Conservation (phyloP, 371 early-diverging fungal species). For the Mortierella sp. region DNA sequence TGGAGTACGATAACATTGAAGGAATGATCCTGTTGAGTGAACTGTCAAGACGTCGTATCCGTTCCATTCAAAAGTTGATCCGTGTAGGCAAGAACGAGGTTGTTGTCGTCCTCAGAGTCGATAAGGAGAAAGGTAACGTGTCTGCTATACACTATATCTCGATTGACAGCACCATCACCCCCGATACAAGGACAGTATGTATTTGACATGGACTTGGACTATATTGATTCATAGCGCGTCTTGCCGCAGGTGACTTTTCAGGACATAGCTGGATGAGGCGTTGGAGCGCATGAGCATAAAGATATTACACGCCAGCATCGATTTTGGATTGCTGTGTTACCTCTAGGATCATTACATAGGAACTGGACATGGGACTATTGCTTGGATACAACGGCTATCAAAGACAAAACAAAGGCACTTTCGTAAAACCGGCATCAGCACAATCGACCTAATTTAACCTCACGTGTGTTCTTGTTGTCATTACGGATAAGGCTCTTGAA, state of each 20-base stretch:
- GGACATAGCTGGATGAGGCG: background rate
- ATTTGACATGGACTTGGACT: background rate
- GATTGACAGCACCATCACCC: too few relatives aligned
- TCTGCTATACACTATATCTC: background rate
- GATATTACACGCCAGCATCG: background rate
- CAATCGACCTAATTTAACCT: background rate
- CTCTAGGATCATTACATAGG: background rate
- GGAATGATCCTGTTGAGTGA: conserved; percentile 99
- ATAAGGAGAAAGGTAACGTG: conserved; percentile 95
- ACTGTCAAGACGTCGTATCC: conserved; percentile 97
- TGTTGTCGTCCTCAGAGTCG: conserved; percentile 97
- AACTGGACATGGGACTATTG: background rate
- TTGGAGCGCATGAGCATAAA: background rate
- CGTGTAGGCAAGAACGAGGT: conserved; percentile 98
- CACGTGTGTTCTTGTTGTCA: too few relatives aligned
- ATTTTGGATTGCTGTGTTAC: background rate
- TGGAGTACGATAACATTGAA: conserved; percentile 93
- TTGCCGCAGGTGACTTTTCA: background rate
- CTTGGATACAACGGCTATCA: background rate
- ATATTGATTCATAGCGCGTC: background rate
- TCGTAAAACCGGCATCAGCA: background rate
- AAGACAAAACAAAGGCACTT: background rate
- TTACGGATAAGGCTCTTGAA: background rate
- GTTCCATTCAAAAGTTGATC: conserved; percentile 98
- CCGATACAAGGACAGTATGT: too few relatives aligned